Evolutionary conservation across 2,329 filamentous ascomycete genomes (phyloP), one percentile per base, ranked within the genome.

Genomic region (Alternaria longipes): DNA sequence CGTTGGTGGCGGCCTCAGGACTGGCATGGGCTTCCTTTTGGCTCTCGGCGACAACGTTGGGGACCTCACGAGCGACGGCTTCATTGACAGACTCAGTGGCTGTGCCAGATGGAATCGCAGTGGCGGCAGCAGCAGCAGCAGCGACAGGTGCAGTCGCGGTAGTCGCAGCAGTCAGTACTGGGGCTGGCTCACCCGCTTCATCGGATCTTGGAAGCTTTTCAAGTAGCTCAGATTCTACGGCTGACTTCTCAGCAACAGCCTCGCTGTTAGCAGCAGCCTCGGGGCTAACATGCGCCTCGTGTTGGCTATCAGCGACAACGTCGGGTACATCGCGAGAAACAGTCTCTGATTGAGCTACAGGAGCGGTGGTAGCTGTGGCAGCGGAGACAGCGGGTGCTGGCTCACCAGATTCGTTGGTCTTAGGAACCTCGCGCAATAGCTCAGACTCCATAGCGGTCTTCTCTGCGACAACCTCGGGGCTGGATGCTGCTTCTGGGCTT

Each of bases 391-490:
- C 60, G n/a, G 69, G 69, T 20, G 69, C 69, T 8, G 69, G 62
- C 62, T 83, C 81, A 34, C 82, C 82, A 50, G 76, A 68, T 51
- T 79, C 78, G 55, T 82, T 68, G 8, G 74, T 73, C 49, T 77
- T 74, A 66, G 79, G 54, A 63, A 89, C 84, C 77, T 91, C 86
- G 66, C 87, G 84, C 49, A 93, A 82, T 8, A 96, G 83, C 80
- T 97, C 90, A 26, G 86, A 81, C 81, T 93, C 91, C 6, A 92
- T 84, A 54, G 84, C 83, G 54, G 85, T 87, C 86, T 93, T 93
- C 73, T 91, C 90, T 67, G 84, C 79, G 7, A 93, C 89, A 71
- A 90, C 89, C 53, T 85, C 82, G 28, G 86, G 80, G 57, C 87
- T 82, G 32, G 84, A 88, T 70, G 89, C 89, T 24, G 91, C 90